phyloP scores from a whole-genome alignment of 768 basidiomycete species.

The Coprinopsis cinerea region DNA sequence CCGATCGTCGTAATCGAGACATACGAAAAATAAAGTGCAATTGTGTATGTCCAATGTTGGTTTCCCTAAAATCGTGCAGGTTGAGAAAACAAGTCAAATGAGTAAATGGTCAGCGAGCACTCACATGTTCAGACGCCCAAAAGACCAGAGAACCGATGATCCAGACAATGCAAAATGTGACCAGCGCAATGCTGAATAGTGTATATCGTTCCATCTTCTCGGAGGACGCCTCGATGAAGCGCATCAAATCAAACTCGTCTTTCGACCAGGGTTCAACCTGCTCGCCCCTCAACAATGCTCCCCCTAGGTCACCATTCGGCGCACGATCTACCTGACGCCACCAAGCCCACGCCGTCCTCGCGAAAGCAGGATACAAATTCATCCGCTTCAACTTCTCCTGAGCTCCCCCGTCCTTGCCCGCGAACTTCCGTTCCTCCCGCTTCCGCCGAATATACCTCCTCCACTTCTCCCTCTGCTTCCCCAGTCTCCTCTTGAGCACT shows the following conservation, averaged over 20 bases:
- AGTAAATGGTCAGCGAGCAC: not conserved
- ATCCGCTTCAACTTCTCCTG: no score
- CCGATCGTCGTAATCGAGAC: slow-evolving; percentile 36
- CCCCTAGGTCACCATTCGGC: no score
- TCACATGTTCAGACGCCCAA: slow-evolving; percentile 29
- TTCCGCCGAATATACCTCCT: slow-evolving; percentile 10
- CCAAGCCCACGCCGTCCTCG: not conserved
- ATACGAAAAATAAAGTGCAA: slow-evolving; percentile 35
- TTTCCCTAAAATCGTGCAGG: slow-evolving; percentile 10
- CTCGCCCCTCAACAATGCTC: no score
- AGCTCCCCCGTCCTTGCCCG: not conserved
- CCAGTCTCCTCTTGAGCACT: slow-evolving; percentile 26
- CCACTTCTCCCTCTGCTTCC: slow-evolving; percentile 27
- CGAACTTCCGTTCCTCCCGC: not conserved
- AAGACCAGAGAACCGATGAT: slow-evolving; percentile 32
- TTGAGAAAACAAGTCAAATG: slow-evolving; percentile 1
- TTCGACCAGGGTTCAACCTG: slow-evolving; percentile 25
- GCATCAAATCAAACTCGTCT: slow-evolving; percentile 35
- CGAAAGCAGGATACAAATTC: not conserved
- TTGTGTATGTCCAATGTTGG: slow-evolving; percentile 31
- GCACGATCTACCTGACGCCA: no score
- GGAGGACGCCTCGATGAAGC: slow-evolving; percentile 22
- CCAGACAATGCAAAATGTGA: slow-evolving; percentile 26
- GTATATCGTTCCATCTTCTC: slow-evolving; percentile 23
- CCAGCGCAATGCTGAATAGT: slow-evolving; percentile 22